A percentile compares a stretch with the other conserved stretches of the same genome.
Conservation (phyloP, 345 rosid species). For the Nasturtium officinale region DNA sequence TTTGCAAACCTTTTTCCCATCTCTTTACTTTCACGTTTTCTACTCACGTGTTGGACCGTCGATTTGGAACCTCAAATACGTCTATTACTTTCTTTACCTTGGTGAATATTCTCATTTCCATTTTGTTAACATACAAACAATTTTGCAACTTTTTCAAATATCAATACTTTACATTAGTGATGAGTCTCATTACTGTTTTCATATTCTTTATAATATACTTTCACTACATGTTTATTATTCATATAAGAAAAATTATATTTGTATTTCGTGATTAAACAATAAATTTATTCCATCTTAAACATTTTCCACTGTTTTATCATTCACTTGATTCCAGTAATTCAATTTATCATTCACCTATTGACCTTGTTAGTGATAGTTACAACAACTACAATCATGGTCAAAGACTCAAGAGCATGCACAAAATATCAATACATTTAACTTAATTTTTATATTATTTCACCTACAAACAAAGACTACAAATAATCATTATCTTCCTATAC, state of each 20-base stretch:
- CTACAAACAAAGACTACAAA: conserved; percentile 22
- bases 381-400: not conserved
- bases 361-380: not conserved
- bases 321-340: too few relatives aligned
- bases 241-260: not conserved
- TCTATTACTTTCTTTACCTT: not conserved
- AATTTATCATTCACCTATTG: not conserved
- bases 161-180: not conserved
- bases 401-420: not conserved
- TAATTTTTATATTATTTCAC: not conserved
- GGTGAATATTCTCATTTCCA: not conserved
- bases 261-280: not conserved
- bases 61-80: not conserved
- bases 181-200: not conserved
- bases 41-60: conserved; percentile 25
- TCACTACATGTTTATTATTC: not conserved
- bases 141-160: not conserved
- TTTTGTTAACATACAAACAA: not conserved
- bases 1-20: conserved; percentile 16
- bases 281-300: not conserved
- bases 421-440: not conserved
- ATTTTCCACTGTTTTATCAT: not conserved
- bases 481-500: conserved; percentile 20
- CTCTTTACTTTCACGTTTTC: conserved; percentile 40
- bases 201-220: not conserved